These are phyloP conservation scores for Hura crepitans DNA, from an alignment of 441 rosid species.

Conservation along the genomic window DNA sequence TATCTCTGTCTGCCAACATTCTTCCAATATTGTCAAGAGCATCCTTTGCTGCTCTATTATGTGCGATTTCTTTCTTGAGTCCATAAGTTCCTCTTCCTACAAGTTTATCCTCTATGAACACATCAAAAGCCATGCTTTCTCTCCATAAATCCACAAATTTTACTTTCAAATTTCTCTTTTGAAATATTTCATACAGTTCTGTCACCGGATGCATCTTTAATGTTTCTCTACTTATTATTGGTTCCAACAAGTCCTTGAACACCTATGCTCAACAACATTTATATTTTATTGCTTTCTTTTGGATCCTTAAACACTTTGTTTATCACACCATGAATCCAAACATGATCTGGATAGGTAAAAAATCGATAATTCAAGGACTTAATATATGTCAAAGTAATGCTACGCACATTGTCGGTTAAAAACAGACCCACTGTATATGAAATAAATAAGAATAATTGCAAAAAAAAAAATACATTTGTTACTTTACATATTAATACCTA, in stretches of 20 bases:
- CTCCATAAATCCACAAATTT: conserved; percentile 51
- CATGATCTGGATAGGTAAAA: too few species aligned
- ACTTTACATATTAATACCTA: too few species aligned
- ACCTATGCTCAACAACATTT: conserved; percentile 32
- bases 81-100: conserved; percentile 41
- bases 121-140: conserved; percentile 28
- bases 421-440: too few species aligned
- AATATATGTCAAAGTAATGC: too few species aligned
- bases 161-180: conserved; percentile 46
- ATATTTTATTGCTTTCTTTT: too few species aligned
- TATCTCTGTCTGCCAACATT: conserved; percentile 3
- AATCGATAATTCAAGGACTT: too few species aligned
- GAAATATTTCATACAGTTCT: conserved; percentile 47
- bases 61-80: conserved; percentile 54
- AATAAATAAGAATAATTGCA: too few species aligned
- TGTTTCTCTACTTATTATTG: conserved; percentile 39
- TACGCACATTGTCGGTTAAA: too few species aligned
- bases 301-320: too few species aligned
- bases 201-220: conserved; percentile 46
- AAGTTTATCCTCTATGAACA: conserved; percentile 33
- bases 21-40: conserved; percentile 42
- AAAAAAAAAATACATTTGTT: too few species aligned
- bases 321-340: too few species aligned
- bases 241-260: conserved; percentile 49
- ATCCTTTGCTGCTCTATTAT: conserved; percentile 55